phyloP scores from a whole-genome alignment of 257 asterid genomes.

The Fraxinus pennsylvanica region DNA sequence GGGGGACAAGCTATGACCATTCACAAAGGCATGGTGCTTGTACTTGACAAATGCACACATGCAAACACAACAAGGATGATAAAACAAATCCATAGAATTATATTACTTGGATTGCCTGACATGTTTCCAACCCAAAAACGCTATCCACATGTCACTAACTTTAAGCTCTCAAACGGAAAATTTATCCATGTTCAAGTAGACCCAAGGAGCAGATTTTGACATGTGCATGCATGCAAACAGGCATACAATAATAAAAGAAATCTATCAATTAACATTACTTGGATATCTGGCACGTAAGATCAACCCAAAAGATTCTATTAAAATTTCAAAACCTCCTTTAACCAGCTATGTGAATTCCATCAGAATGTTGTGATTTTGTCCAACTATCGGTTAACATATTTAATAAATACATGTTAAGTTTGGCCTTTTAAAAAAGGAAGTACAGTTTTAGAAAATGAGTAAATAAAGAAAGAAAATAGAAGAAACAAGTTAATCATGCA shows the following conservation, averaged over 20 bases:
- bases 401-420: background rate
- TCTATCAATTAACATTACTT: background rate
- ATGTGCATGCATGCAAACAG: background rate
- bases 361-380: background rate
- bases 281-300: background rate
- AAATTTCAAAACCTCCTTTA: background rate
- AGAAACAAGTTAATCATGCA: background rate
- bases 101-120: background rate
- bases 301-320: background rate
- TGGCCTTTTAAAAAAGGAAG: background rate
- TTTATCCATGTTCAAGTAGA: background rate
- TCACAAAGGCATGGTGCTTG: background rate
- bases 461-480: background rate
- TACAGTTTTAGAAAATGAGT: background rate
- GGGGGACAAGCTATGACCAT: background rate
- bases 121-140: background rate
- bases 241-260: background rate
- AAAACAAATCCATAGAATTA: background rate
- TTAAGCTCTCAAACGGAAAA: background rate
- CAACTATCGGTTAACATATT: background rate
- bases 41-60: background rate
- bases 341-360: background rate
- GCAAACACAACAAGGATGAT: background rate
- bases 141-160: background rate
- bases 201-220: background rate